A percentile compares a stretch with the other conserved stretches of the same genome.
These are phyloP conservation scores for Eurotiales sp. DNA, from an alignment of 2,329 filamentous ascomycete species.

Conservation along the genomic window DNA sequence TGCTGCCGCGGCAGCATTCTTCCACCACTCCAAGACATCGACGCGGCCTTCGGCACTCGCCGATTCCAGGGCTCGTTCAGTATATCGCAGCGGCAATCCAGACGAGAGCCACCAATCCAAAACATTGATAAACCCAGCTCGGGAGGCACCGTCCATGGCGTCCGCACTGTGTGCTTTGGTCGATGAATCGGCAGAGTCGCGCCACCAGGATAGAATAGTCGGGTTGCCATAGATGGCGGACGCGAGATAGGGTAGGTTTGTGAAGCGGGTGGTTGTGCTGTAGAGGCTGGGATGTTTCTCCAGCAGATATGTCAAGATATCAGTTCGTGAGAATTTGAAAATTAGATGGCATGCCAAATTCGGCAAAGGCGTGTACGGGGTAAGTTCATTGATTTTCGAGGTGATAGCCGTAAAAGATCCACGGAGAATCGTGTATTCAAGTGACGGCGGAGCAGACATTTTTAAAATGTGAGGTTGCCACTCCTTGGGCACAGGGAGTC, in stretches of 20 bases:
- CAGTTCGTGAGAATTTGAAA: constrained; percentile 82
- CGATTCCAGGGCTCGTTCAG: constrained; percentile 80
- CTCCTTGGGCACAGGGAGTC: constrained; percentile 65
- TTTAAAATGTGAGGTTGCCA: constrained; percentile 64
- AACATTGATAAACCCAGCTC: constrained; percentile 77
- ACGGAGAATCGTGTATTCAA: constrained; percentile 81
- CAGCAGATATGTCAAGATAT: constrained; percentile 70
- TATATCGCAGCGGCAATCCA: constrained; percentile 76
- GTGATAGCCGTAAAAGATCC: constrained; percentile 68
- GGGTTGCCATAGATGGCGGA: constrained; percentile 80
- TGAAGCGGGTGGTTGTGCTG: constrained; percentile 76
- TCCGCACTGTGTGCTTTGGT: constrained; percentile 83
- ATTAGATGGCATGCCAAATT: constrained; percentile 81
- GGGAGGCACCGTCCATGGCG: constrained; percentile 81
- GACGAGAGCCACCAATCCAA: constrained; percentile 90
- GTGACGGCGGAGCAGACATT: constrained; percentile 66
- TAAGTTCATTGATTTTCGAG: constrained; percentile 64
- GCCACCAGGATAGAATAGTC: constrained; percentile 89
- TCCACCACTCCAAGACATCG: constrained; percentile 92
- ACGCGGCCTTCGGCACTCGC: constrained; percentile 81
- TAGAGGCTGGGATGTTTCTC: constrained; percentile 69
- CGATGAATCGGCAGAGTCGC: constrained; percentile 73
- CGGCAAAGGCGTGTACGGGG: constrained; percentile 70
- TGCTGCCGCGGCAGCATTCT: constrained; percentile 59
- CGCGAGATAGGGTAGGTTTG: constrained; percentile 80